phyloP scores from a whole-genome alignment of 1,284 basidiomycete genomes.

The Moesziomyces sp. region DNA sequence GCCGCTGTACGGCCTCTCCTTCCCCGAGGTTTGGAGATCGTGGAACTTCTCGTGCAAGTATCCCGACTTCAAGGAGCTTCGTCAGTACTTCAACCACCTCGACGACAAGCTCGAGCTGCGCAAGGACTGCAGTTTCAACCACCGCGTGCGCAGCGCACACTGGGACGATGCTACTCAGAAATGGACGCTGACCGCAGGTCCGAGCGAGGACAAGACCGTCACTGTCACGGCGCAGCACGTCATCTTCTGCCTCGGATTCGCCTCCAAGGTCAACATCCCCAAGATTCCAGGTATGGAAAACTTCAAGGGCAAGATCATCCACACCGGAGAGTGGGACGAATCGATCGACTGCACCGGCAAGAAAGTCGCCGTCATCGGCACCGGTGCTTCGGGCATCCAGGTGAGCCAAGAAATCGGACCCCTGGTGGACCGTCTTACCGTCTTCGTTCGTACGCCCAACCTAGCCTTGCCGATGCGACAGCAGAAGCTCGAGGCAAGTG shows the following conservation, averaged over 20 bases:
- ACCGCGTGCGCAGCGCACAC: constrained; percentile 38
- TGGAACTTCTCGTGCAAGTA: constrained; percentile 54
- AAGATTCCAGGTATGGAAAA: constrained; percentile 70
- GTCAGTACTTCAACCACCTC: constrained; percentile 50
- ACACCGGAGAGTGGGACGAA: constrained; percentile 74
- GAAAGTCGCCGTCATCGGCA: constrained; percentile 75
- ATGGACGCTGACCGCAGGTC: constrained; percentile 46
- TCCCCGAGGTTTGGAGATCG: constrained; percentile 45
- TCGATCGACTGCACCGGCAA: constrained; percentile 73
- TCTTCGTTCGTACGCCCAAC: constrained; percentile 58
- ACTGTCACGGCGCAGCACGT: constrained; percentile 43
- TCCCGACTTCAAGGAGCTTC: constrained; percentile 49
- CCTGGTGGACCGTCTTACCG: constrained; percentile 43
- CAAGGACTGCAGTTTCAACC: constrained; percentile 53
- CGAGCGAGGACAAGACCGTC: constrained; percentile 23
- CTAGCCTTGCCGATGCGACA: constrained; percentile 53
- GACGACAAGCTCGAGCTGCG: constrained; percentile 49
- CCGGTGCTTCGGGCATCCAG: constrained; percentile 73
- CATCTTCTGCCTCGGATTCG: constrained; percentile 53
- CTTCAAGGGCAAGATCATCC: constrained; percentile 73
- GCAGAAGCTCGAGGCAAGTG: constrained; percentile 36
- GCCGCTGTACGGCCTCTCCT: constrained; percentile 46
- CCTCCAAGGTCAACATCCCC: constrained; percentile 68
- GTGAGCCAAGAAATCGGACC: constrained; percentile 69
- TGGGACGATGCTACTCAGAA: constrained; percentile 35